phyloP scores from a whole-genome alignment of 148 eudicot species.

The Vaccinium corymbosum region DNA sequence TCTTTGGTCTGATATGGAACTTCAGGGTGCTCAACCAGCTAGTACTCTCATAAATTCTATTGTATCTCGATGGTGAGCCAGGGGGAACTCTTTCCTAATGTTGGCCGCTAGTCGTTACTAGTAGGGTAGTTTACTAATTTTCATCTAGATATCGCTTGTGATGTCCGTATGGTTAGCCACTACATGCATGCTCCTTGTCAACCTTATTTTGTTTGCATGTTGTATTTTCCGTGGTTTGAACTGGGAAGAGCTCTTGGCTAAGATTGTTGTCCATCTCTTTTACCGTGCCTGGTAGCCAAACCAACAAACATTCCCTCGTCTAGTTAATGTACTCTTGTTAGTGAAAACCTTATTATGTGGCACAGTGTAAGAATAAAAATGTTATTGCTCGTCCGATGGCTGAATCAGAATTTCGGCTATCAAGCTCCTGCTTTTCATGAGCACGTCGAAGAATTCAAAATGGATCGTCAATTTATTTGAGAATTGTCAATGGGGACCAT shows the following conservation, averaged over 20 bases:
- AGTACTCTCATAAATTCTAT: not conserved
- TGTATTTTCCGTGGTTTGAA: not conserved
- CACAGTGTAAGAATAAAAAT: not conserved
- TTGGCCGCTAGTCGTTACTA: not conserved
- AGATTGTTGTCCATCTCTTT: not conserved
- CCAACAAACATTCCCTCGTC: not conserved
- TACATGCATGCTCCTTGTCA: not conserved
- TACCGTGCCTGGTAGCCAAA: not conserved
- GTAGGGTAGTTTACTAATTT: not conserved
- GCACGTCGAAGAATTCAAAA: not conserved
- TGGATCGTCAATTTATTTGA: not conserved
- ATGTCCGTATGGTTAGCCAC: not conserved
- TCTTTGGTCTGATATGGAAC: not conserved
- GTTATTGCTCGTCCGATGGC: not conserved
- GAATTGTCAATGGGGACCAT: not conserved
- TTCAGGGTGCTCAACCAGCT: not conserved
- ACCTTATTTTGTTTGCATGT: not conserved
- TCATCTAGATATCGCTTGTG: not conserved
- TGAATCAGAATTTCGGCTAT: not conserved
- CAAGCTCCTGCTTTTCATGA: not conserved
- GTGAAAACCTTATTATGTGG: not conserved
- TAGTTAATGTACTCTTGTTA: not conserved
- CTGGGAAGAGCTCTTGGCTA: not conserved
- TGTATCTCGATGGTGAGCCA: not conserved
- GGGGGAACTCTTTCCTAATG: not conserved